These are phyloP conservation scores for Echria macrotheca DNA, from an alignment of 495 filamentous ascomycete genomes.

Conservation along the genomic window DNA sequence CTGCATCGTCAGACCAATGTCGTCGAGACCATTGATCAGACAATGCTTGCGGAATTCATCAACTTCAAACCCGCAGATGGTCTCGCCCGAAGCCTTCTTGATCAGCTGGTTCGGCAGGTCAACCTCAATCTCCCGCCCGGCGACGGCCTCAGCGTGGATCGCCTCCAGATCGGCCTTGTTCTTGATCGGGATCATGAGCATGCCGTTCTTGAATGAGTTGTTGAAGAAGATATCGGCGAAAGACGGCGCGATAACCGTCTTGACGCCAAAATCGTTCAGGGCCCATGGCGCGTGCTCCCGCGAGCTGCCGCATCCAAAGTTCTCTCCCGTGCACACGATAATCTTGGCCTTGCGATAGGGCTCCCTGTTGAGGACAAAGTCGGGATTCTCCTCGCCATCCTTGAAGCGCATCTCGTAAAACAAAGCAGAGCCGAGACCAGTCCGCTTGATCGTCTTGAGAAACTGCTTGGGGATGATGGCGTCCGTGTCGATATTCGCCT, in stretches of 20 bases:
- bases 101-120: conserved; percentile 84
- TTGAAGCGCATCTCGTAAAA: conserved; percentile 81
- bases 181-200: conserved; percentile 80
- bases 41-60: conserved; percentile 93
- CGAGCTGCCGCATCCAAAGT: conserved; percentile 93
- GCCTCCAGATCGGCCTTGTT: conserved; percentile 59
- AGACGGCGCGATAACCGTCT: conserved; percentile 83
- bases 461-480: conserved; percentile 99
- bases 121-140: conserved; percentile 82
- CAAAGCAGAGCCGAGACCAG: conserved; percentile 80
- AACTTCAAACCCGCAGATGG: conserved; percentile 74
- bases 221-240: conserved; percentile 99
- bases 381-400: conserved; percentile 66
- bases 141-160: conserved; percentile 74
- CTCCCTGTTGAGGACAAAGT: conserved; percentile 88
- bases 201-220: conserved; percentile 99
- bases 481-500: conserved; percentile 90
- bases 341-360: conserved; percentile 84
- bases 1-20: conserved; percentile 92
- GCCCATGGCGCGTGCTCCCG: conserved; percentile 98
- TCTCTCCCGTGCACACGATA: conserved; percentile 84
- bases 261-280: conserved; percentile 92
- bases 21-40: conserved; percentile 88
- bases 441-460: conserved; percentile 98
- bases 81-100: conserved; percentile 65